phyloP scores from a whole-genome alignment of 1,284 basidiomycete species.

The Cryptococcus sp. region DNA sequence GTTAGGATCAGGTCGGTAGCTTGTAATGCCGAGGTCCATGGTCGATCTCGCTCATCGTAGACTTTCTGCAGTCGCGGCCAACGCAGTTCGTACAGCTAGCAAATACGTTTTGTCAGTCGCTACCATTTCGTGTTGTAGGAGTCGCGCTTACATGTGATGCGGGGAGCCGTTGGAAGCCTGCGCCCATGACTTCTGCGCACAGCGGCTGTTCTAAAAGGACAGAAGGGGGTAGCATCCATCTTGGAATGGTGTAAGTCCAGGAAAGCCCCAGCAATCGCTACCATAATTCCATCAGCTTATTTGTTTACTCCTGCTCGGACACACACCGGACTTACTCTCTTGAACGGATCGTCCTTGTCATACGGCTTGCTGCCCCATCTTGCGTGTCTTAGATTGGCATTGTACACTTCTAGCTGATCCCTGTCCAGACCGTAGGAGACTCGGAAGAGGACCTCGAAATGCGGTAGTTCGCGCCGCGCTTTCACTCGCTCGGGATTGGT shows the following conservation, averaged over 20 bases:
- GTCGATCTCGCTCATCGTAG: slow-evolving; percentile 62
- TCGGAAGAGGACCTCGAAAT: slow-evolving; percentile 71
- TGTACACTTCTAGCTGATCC: slow-evolving; percentile 67
- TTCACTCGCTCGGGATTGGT: slow-evolving; percentile 35
- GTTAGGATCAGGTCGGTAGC: slow-evolving; percentile 20
- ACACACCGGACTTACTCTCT: slow-evolving; percentile 32
- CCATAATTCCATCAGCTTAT: not conserved
- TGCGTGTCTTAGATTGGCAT: slow-evolving; percentile 64
- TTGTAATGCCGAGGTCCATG: slow-evolving; percentile 57
- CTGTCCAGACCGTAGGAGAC: slow-evolving; percentile 71
- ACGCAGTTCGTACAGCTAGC: slow-evolving; percentile 74
- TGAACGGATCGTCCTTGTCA: slow-evolving; percentile 40
- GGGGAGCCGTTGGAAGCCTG: slow-evolving; percentile 71
- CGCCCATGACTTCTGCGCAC: slow-evolving; percentile 73
- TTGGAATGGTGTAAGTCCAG: slow-evolving; percentile 61
- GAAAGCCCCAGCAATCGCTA: slow-evolving; percentile 53
- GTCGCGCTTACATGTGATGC: slow-evolving; percentile 59
- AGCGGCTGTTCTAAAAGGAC: slow-evolving; percentile 66
- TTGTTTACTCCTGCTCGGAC: not conserved
- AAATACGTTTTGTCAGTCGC: slow-evolving; percentile 1
- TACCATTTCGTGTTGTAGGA: slow-evolving; percentile 4
- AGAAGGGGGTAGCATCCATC: slow-evolving; percentile 60
- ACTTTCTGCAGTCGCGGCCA: slow-evolving; percentile 76
- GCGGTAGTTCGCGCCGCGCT: slow-evolving; percentile 53
- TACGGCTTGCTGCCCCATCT: slow-evolving; percentile 37